Percentiles rank a stretch among this genome's conserved stretches.
These are phyloP conservation scores for Pseudocercospora eumusae DNA, from an alignment of 2,329 filamentous ascomycete species.

Conservation along the genomic window DNA sequence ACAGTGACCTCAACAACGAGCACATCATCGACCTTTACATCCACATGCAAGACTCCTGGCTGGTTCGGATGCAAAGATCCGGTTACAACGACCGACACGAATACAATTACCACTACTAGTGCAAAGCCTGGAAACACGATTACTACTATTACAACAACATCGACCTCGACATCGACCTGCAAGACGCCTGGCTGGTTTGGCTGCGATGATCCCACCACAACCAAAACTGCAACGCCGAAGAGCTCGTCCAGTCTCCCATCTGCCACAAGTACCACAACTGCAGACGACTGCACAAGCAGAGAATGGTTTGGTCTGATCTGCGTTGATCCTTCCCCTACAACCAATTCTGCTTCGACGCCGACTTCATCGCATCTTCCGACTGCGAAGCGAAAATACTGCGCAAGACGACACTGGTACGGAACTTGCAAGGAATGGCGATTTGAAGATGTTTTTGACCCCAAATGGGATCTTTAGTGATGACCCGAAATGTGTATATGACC, in stretches of 20 bases:
- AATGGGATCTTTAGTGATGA: constrained; percentile 23
- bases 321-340: constrained; percentile 33
- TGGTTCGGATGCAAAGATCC: constrained; percentile 68
- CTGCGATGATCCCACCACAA: constrained; percentile 61
- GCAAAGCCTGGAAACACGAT: constrained; percentile 31
- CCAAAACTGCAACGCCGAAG: constrained; percentile 31
- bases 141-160: constrained; percentile 47
- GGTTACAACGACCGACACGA: constrained; percentile 44
- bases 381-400: constrained; percentile 27
- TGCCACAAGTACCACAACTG: constrained; percentile 24
- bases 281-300: constrained; percentile 29
- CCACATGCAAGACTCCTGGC: constrained; percentile 62
- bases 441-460: constrained; percentile 22
- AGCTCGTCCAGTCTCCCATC: constrained; percentile 19
- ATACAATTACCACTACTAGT: constrained; percentile 30
- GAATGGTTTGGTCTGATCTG: constrained; percentile 38
- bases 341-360: constrained; percentile 14
- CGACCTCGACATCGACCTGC: constrained; percentile 73
- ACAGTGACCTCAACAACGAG: constrained; percentile 38
- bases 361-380: constrained; percentile 24
- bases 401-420: constrained; percentile 34
- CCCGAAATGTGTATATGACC: constrained; percentile 7
- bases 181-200: constrained; percentile 93
- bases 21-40: constrained; percentile 46
- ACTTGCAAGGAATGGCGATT: constrained; percentile 29